Percentiles rank a stretch among this genome's conserved stretches.
Conservation (phyloP, 805 yeast genomes). For the Kuraishia cidri region DNA sequence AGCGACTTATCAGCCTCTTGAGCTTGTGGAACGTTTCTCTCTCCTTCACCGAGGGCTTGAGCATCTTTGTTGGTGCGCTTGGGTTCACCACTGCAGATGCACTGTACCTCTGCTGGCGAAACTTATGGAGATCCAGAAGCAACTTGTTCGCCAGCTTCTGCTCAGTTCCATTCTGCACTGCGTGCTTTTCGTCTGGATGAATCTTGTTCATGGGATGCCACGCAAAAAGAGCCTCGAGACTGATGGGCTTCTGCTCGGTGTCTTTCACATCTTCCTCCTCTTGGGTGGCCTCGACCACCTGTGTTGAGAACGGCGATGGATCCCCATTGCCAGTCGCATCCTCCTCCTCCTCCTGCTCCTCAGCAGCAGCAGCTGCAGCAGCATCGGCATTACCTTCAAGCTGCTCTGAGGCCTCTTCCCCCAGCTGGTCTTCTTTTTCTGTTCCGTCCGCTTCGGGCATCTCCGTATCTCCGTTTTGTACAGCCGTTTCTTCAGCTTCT, state of each 20-base stretch:
- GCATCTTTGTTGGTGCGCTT: slow-evolving; percentile 11
- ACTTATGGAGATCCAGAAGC: slow-evolving; percentile 36
- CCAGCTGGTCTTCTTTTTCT: slow-evolving; percentile 3
- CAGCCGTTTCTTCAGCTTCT: neutral
- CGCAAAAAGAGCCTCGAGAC: slow-evolving; percentile 15
- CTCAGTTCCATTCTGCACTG: slow-evolving; percentile 10
- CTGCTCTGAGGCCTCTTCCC: slow-evolving; percentile 1
- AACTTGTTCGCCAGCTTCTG: slow-evolving; percentile 32
- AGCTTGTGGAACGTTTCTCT: slow-evolving; percentile 29
- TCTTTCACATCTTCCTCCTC: slow-evolving; percentile 1
- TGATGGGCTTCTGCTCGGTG: slow-evolving; percentile 8
- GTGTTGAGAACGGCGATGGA: neutral
- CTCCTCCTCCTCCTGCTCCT: slow-evolving; percentile 1
- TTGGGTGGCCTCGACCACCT: neutral
- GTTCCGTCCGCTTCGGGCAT: slow-evolving; percentile 2
- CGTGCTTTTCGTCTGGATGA: slow-evolving; percentile 13
- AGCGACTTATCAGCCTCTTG: slow-evolving; percentile 34
- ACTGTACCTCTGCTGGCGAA: slow-evolving; percentile 37
- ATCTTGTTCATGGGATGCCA: slow-evolving; percentile 17
- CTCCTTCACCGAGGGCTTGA: slow-evolving; percentile 34
- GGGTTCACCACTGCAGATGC: slow-evolving; percentile 4
- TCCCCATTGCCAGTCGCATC: neutral
- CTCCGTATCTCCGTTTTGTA: slow-evolving; percentile 1
- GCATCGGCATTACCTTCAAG: too few relatives aligned
- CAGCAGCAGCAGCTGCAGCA: neutral